These are phyloP conservation scores for Trypanosoma melophagium DNA, from an alignment of 208 protist species.

Conservation along the genomic window DNA sequence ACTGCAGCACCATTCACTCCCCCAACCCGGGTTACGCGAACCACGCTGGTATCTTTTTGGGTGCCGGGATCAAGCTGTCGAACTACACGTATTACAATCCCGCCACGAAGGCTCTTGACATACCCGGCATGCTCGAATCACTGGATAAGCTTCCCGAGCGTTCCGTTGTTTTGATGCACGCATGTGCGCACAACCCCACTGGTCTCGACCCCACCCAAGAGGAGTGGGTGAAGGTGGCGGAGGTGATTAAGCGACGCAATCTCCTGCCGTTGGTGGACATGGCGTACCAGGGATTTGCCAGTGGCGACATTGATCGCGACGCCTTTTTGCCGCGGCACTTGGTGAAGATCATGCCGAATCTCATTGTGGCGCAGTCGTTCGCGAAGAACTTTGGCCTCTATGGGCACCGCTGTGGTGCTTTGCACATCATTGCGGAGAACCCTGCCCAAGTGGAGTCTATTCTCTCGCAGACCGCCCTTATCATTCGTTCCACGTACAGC, in stretches of 20 bases:
- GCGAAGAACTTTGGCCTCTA: constrained; percentile 98
- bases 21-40: constrained; percentile 78
- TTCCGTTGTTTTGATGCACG: constrained; percentile 94
- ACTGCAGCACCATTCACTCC: constrained; percentile 48
- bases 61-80: constrained; percentile 38
- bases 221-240: constrained; percentile 91
- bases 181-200: constrained; percentile 98
- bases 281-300: constrained; percentile 96
- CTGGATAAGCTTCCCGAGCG: constrained; percentile 57
- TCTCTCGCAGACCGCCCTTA: constrained; percentile 88
- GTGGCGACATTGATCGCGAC: constrained; percentile 92
- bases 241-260: constrained; percentile 70
- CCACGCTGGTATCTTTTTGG: constrained; percentile 69
- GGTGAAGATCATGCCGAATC: constrained; percentile 53
- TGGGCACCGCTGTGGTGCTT: constrained; percentile 92
- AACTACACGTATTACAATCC: constrained; percentile 78
- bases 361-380: constrained; percentile 93
- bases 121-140: constrained; percentile 69
- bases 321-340: constrained; percentile 73
- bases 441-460: constrained; percentile 68
- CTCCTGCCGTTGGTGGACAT: constrained; percentile 94
- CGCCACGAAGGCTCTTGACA: constrained; percentile 57
- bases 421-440: constrained; percentile 79
- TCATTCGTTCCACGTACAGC: constrained; percentile 95
- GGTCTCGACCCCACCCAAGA: constrained; percentile 94